phyloP scores from a whole-genome alignment of 2,329 filamentous ascomycete genomes.

The Clonostachys sp. region DNA sequence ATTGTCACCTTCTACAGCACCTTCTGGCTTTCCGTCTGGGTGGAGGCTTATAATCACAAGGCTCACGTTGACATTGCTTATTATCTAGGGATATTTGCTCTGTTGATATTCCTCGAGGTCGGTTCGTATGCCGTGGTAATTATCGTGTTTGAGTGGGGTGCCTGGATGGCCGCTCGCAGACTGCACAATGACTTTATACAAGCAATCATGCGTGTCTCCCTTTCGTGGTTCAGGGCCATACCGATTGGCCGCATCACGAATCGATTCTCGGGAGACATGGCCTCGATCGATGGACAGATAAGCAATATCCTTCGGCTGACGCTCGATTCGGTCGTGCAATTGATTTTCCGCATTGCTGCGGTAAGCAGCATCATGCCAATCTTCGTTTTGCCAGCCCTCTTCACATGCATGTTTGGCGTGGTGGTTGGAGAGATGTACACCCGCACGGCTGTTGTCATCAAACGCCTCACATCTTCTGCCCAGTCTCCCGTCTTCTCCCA shows the following conservation, averaged over 20 bases:
- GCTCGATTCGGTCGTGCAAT: constrained; percentile 32
- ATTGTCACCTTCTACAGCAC: constrained; percentile 34
- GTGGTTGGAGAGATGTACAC: constrained; percentile 45
- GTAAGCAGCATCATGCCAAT: constrained; percentile 47
- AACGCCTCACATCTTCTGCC: constrained; percentile 36
- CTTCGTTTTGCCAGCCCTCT: constrained; percentile 39
- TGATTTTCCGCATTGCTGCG: constrained; percentile 39
- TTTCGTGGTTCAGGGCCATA: constrained; percentile 52
- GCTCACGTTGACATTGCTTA: constrained; percentile 38
- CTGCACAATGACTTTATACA: constrained; percentile 48
- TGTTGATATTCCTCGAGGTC: constrained; percentile 35
- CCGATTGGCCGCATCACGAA: constrained; percentile 49
- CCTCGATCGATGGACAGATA: constrained; percentile 46
- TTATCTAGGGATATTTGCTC: constrained; percentile 49
- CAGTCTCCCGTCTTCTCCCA: constrained; percentile 53
- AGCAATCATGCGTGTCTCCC: constrained; percentile 46
- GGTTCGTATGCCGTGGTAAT: constrained; percentile 34
- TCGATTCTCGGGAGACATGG: constrained; percentile 52
- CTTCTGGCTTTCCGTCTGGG: constrained; percentile 48
- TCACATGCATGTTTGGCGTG: constrained; percentile 39
- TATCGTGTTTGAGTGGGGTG: constrained; percentile 46
- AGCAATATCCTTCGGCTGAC: constrained; percentile 36
- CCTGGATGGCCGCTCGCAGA: constrained; percentile 48
- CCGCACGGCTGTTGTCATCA: constrained; percentile 39
- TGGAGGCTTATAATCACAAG: constrained; percentile 41